phyloP scores from a whole-genome alignment of 805 yeast species.

The Saturnispora kantuleensis region DNA sequence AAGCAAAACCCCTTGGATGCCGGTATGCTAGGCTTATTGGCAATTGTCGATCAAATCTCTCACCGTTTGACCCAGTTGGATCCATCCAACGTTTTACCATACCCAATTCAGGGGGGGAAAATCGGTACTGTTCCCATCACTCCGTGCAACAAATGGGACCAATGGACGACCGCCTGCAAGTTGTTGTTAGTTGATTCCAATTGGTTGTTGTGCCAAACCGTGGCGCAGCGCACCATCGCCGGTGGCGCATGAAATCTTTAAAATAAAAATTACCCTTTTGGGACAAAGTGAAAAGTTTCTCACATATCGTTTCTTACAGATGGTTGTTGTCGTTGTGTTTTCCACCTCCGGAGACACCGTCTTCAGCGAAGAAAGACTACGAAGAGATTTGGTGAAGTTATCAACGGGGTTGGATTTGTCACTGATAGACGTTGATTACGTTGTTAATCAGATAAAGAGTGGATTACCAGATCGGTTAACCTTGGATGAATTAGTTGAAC shows the following conservation, averaged over 20 bases:
- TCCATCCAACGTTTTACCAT: slow-evolving; percentile 57
- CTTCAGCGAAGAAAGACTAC: neutral
- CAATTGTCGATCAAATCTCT: slow-evolving; percentile 46
- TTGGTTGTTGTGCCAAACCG: slow-evolving; percentile 59
- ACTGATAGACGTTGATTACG: slow-evolving; percentile 36
- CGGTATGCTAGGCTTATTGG: slow-evolving; percentile 71
- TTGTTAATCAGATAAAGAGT: slow-evolving; percentile 36
- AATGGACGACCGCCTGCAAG: slow-evolving; percentile 88
- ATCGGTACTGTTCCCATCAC: slow-evolving; percentile 74
- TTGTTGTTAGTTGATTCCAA: slow-evolving; percentile 69
- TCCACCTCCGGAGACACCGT: neutral
- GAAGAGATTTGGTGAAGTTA: slow-evolving; percentile 7
- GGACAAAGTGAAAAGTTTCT: neutral
- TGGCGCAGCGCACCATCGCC: slow-evolving; percentile 24
- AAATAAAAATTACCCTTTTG: slow-evolving; percentile 1
- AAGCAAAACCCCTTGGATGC: slow-evolving; percentile 70
- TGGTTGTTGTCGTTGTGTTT: neutral
- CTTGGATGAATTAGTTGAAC: slow-evolving; percentile 29
- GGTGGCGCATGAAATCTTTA: slow-evolving; percentile 2
- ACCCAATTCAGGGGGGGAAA: slow-evolving; percentile 55
- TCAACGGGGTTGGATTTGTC: slow-evolving; percentile 30
- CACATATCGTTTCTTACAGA: neutral
- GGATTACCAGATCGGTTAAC: slow-evolving; percentile 43
- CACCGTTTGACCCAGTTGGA: slow-evolving; percentile 36
- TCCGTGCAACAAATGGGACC: slow-evolving; percentile 58